phyloP scores from a whole-genome alignment of 2,329 filamentous ascomycete genomes.

The Arachnopeziza araneosa region DNA sequence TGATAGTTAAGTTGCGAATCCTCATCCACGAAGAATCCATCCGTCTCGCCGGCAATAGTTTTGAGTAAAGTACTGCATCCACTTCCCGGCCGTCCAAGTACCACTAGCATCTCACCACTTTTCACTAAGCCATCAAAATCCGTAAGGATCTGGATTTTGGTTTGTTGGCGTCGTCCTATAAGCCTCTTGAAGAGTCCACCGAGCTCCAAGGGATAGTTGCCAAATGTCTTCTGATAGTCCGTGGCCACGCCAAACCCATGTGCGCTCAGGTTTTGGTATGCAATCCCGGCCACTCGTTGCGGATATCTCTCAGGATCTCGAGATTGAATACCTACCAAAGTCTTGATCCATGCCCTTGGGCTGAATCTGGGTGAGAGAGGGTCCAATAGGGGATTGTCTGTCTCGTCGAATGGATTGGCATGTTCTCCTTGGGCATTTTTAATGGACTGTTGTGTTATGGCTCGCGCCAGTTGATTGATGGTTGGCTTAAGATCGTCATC shows the following conservation, averaged over 20 bases:
- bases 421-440: constrained; percentile 18
- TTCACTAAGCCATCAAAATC: constrained; percentile 59
- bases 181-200: constrained; percentile 41
- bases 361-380: constrained; percentile 49
- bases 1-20: constrained; percentile 55
- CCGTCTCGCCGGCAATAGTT: constrained; percentile 47
- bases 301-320: constrained; percentile 45
- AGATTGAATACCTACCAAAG: constrained; percentile 44
- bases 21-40: constrained; percentile 49
- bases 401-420: constrained; percentile 47
- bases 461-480: constrained; percentile 21
- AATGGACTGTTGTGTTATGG: constrained; percentile 23
- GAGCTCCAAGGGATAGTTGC: constrained; percentile 52
- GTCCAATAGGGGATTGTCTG: constrained; percentile 46
- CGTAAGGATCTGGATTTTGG: constrained; percentile 52
- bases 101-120: constrained; percentile 62
- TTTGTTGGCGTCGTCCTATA: constrained; percentile 45
- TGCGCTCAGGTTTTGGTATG: constrained; percentile 63
- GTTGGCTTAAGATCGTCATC: constrained; percentile 17
- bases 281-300: constrained; percentile 57
- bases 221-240: constrained; percentile 64
- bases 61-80: constrained; percentile 62
- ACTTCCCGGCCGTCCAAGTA: constrained; percentile 60
- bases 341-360: constrained; percentile 53
- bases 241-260: constrained; percentile 63